Base-by-base conservation (phyloP, 1,284 basidiomycete species). In the Trametes polyzona region DNA sequence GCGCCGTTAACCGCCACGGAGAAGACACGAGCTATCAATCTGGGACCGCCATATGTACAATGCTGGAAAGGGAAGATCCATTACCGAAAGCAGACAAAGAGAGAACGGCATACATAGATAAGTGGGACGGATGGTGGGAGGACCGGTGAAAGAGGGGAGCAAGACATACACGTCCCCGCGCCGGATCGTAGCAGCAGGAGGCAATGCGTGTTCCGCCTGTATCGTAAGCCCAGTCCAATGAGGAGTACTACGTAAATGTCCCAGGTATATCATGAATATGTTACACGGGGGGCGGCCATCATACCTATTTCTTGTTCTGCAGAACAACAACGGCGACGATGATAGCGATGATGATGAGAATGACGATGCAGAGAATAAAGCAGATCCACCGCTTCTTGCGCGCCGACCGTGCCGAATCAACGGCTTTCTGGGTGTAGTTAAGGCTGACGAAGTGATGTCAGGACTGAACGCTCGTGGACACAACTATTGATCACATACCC, bases 381-480 rank as follows among this genome's bases (percentile, higher is more conserved):
- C 93, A 95, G 70, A 95, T 94, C 92, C 92, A 94, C 62, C 92
- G 87, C 83, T 97, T 98, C 77, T 90, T 93, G 61, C 96, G 87
- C 23, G 95, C 95, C 40, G 88, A 84, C 36, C 88, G 82, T n/a
- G 96, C 96, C 43, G 91, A 94, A 27, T 78, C 78, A 39, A 96
- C 89, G 6, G 96, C 96, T 69, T 92, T 93, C 62, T 88, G 88
- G 5, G 92, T 93, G 70, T 96, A 90, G 55, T 81, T 77, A 57
- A 94, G 75, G 58, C 92, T 94, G 65, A 16, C 16, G 27, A n/a
- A n/a, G n/a, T 24, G n/a, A 27, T 24, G 7, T 26, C 16, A 30
- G 52, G 30, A 59, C 36, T 21, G 11, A 21, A 36, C 32, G 33
- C 8, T 21, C 21, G 56, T 21, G 37, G 39, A 35, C 17, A 48